phyloP scores from a whole-genome alignment of 345 rosid genomes.

The Streptanthus diversifolius region DNA sequence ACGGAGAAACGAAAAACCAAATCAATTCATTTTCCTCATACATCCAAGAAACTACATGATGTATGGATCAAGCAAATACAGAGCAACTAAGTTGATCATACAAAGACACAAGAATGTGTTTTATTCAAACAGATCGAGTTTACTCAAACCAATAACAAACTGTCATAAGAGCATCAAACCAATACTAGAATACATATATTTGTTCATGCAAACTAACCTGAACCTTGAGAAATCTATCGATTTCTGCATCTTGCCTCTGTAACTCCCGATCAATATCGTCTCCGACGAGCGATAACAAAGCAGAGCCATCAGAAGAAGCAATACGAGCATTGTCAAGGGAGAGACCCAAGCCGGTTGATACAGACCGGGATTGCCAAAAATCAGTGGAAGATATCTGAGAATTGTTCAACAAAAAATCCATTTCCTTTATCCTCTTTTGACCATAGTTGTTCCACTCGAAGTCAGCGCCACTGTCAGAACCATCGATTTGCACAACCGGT shows the following conservation, averaged over 20 bases:
- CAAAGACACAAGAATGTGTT: neutral
- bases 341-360: slow-evolving; percentile 82
- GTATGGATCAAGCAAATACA: neutral
- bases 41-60: neutral
- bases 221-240: slow-evolving; percentile 67
- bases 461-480: slow-evolving; percentile 46
- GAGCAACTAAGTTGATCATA: neutral
- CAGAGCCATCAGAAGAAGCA: slow-evolving; percentile 59
- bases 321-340: slow-evolving; percentile 63
- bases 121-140: neutral
- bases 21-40: neutral
- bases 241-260: slow-evolving; percentile 64
- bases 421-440: slow-evolving; percentile 57
- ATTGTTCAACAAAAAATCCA: slow-evolving; percentile 64
- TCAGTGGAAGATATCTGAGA: slow-evolving; percentile 76
- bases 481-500: slow-evolving; percentile 47
- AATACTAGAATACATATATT: neutral
- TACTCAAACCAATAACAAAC: neutral
- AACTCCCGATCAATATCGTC: slow-evolving; percentile 66
- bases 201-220: slow-evolving; percentile 43
- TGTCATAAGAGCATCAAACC: neutral
- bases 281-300: slow-evolving; percentile 54
- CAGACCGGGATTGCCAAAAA: slow-evolving; percentile 58
- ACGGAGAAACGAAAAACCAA: neutral
- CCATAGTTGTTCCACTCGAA: slow-evolving; percentile 54